These are phyloP conservation scores for Dendrobium catenatum DNA, from an alignment of 106 monocot genomes.

Conservation along the genomic window DNA sequence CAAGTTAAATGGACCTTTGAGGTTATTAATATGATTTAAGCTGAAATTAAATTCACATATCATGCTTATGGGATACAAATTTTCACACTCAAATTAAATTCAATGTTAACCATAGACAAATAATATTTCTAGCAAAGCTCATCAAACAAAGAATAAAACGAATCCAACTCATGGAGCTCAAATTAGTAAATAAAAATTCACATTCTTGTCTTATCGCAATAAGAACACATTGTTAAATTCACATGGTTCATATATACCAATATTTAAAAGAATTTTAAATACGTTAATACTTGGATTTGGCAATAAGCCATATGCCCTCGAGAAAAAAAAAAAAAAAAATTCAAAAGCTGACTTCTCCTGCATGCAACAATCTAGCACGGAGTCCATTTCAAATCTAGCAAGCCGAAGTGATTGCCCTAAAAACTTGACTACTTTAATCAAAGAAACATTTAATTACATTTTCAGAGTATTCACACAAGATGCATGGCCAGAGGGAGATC, in stretches of 20 bases:
- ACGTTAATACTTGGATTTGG: neutral
- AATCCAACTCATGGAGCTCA: too few species aligned
- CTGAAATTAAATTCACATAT: too few species aligned
- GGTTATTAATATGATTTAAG: too few species aligned
- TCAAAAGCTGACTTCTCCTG: too few species aligned
- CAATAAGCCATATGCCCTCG: neutral
- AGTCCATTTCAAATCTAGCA: neutral
- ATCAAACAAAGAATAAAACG: too few species aligned
- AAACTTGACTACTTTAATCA: neutral
- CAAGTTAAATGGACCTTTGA: too few species aligned
- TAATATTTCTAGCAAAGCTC: too few species aligned
- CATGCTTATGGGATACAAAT: too few species aligned
- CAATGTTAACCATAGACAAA: too few species aligned
- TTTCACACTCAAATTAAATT: too few species aligned
- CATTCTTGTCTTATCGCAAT: neutral
- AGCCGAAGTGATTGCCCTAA: neutral
- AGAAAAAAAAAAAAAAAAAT: neutral
- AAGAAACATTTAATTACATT: slow-evolving; percentile 42
- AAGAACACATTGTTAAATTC: neutral
- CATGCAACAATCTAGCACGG: too few species aligned
- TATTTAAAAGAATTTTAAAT: neutral
- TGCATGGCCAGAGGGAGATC: slow-evolving; percentile 77
- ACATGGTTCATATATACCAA: neutral
- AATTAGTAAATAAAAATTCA: too few species aligned
- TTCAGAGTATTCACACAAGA: slow-evolving; percentile 83